phyloP scores from a whole-genome alignment of 129 eudicot genomes.

The Tagetes erecta region DNA sequence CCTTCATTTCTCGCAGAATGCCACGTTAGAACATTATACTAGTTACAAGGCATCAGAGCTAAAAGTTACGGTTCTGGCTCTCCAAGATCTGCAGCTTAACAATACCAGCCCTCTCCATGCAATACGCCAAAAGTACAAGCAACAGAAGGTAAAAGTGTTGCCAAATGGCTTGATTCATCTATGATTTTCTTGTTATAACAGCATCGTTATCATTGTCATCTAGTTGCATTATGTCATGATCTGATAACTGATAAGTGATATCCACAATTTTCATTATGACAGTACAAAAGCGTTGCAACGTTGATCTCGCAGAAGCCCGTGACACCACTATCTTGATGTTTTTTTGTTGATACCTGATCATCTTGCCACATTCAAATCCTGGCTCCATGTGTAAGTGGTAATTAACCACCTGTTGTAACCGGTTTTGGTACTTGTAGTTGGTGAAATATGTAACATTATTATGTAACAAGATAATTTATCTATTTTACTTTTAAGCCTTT shows the following conservation, averaged over 20 bases:
- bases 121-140: slow-evolving; percentile 76
- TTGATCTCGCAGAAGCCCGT: slow-evolving; percentile 49
- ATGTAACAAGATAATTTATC: too few species aligned
- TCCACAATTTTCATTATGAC: slow-evolving; percentile 28
- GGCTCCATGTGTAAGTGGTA: slow-evolving; percentile 30
- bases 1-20: slow-evolving; percentile 54
- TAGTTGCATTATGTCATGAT: neutral
- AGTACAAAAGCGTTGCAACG: slow-evolving; percentile 81
- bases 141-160: slow-evolving; percentile 56
- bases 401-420: slow-evolving; percentile 33
- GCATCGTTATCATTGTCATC: neutral
- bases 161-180: neutral
- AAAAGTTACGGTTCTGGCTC: slow-evolving; percentile 50
- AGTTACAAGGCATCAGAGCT: slow-evolving; percentile 54
- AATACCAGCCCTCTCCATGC: slow-evolving; percentile 47
- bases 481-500: too few species aligned
- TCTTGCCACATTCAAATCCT: slow-evolving; percentile 21
- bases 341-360: slow-evolving; percentile 22
- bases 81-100: slow-evolving; percentile 77
- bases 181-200: neutral
- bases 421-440: slow-evolving; percentile 14
- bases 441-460: neutral
- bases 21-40: slow-evolving; percentile 78
- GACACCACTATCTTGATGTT: slow-evolving; percentile 38
- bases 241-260: slow-evolving; percentile 21